Evolutionary conservation across 2,329 filamentous ascomycete genomes (phyloP), one percentile per base, ranked within the genome.

Genomic region (Akanthomyces lecanii): DNA sequence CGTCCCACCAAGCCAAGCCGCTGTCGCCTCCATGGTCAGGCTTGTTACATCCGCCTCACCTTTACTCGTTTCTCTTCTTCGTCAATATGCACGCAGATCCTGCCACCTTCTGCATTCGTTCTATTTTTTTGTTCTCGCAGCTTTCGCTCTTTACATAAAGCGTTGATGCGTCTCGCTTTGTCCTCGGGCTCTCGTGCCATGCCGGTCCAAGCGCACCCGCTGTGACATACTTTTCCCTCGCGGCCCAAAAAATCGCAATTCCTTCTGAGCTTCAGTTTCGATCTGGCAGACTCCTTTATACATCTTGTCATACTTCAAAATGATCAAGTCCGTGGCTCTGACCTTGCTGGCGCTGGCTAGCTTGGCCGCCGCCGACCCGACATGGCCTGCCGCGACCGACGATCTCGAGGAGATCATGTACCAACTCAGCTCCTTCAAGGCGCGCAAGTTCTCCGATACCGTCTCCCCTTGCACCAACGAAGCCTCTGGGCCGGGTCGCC

Each of bases 381-480:
- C 84, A 68, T 88, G 85, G 85, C 85, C 85, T 2, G 80, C 83
- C 2, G 69, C 77, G 14, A 79, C 79, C 21, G 85, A 88, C 68
- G 85, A 88, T 70, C 74, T 88, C 64, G 85, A 88, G 72, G 85
- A 87, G 71, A 82, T 87, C 66, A 83, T 88, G 77, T 85, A 81
- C 69, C 82, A 87, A 67, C 81, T 82, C 59, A 75, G 77, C 40
- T 84, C 83, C 3, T 83, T 85, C 68, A 76, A 78, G 52, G 77
- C 80, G 38, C 78, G 84, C 65, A 78, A 81, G 47, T 86, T 88
- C 70, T 79, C 83, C 52, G 79, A 80, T 58, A 79, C 79, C 16
- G 81, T 88, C 62, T 83, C 78, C 40, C 85, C 85, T 6, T 88
- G 85, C 73, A 77, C 76, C 50, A 82, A 77, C 65, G 78, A 83